Base-by-base conservation (phyloP, 306 rosid species). In the Begonia peltatifolia region DNA sequence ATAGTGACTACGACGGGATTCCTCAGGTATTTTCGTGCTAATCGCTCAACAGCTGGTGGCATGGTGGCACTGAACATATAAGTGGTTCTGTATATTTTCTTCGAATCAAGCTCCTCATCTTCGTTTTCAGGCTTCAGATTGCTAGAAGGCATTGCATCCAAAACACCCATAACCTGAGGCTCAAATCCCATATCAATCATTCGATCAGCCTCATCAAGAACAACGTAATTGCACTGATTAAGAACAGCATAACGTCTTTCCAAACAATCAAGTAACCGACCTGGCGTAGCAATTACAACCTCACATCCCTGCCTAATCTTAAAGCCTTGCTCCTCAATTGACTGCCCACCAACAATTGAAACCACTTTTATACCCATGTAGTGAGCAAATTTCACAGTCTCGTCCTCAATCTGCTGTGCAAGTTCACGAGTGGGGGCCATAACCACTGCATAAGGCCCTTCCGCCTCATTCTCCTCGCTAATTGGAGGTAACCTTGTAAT, bases 381-480 rank as follows among this genome's bases (percentile, higher is more conserved):
- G 53, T 81, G 84, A 9, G 96, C 89, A 56, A 83, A 81, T 66
- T 87, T 87, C 0, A 78, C 77, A 23, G 94, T 87, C 74, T 87
- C 96, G 5, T 83, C 85, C 82, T 87, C 96, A 52, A 87, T 87
- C 79, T 87, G 96, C 53, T 84, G 94, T 0, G 96, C 96, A 50
- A 84, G 89, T 66, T 87, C 96, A 2, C 96, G 96, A 38, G 96
- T 84, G 4, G 96, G 96, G 1, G 96, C 96, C 96, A 87, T 78
- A 14, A 87, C 96, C 49, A 87, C 96, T 1, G 96, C 96, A 60
- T 84, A 87, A 36, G 94, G 94, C 38, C 96, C 94, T 64, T 87
- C 94, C 0, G 96, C 96, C 66, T 81, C 96, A 15, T 79, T 87
- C 68, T 87, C 96, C 67, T 87, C 96, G 14, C 74, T 83, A 11